Evolutionary conservation across 2,329 filamentous ascomycete genomes (phyloP).

Genomic region (Coccinonectria pachysandricola): DNA sequence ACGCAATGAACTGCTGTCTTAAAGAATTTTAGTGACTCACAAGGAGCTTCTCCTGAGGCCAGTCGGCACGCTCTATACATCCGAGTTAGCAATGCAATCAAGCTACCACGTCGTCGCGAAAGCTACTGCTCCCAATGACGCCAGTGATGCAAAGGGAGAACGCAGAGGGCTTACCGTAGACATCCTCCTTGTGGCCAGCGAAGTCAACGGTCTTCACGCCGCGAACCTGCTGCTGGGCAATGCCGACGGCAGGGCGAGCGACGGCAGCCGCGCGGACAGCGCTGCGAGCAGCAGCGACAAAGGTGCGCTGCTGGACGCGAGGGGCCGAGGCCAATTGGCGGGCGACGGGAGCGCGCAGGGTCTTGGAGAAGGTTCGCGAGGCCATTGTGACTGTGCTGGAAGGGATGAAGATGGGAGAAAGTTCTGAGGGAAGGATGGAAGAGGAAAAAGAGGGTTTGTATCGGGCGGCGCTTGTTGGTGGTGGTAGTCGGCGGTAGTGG

Average conservation of each 20-base stretch:
- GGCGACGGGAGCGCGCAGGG: constrained; percentile 51
- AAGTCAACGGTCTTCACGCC: constrained; percentile 99
- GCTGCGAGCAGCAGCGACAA: constrained; percentile 49
- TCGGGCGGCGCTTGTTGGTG: too few species aligned
- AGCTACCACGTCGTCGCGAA: too few species aligned
- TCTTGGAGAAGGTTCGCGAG: constrained; percentile 62
- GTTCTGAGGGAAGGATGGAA: constrained; percentile 20
- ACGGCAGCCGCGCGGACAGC: constrained; percentile 44
- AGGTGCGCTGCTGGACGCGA: constrained; percentile 51
- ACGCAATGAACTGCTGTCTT: background rate
- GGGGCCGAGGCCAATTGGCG: constrained; percentile 51
- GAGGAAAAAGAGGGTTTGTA: constrained; percentile 5
- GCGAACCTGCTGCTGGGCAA: constrained; percentile 61
- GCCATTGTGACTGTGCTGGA: constrained; percentile 51
- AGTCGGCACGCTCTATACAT: constrained; percentile 84
- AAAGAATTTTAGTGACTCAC: constrained; percentile 46
- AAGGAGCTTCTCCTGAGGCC: constrained; percentile 96
- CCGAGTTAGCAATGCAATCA: constrained; percentile 19
- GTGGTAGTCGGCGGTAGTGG: too few species aligned
- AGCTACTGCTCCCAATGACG: too few species aligned
- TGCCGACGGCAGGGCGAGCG: constrained; percentile 39
- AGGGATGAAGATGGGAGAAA: constrained; percentile 14
- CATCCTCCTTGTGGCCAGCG: constrained; percentile 85
- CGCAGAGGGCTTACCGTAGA: constrained; percentile 86
- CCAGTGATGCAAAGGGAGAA: too few species aligned